Base-by-base conservation (phyloP, 2,329 filamentous ascomycete genomes). In the Huntiella abstrusa region DNA sequence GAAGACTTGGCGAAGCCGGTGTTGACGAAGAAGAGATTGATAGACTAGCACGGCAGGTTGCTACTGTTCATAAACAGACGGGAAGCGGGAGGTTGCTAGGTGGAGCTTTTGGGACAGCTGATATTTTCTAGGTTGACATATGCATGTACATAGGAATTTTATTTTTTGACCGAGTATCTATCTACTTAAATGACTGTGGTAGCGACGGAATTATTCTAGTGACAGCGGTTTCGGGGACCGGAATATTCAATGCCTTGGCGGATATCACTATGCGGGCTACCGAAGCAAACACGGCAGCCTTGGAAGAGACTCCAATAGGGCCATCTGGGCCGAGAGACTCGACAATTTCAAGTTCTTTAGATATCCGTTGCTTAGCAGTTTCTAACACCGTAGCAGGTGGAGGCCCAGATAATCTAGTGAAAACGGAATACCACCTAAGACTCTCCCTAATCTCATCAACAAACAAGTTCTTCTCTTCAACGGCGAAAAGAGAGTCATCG, bases 401-500 rank as follows among this genome's bases (percentile, higher is more conserved):
- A 47, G 2, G 41, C 46, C 3, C 52, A 46, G 52, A 53, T 56
- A 4, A 46, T 17, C 33, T 61, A 22, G 35, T 48, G 28, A 82
- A 62, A 2, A 73, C 63, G 12, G 58, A 59, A 0, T 69, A 62
- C 85, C 86, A 95, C n/a, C 75, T 59, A 13, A 68, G 62, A 3
- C 77, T 68, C 59, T 95, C 87, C 41, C 77, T 69, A 4, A 84
- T 73, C 53, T 86, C 78, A 58, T 96, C 88, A 43, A 88, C 66
- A 59, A 84, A 96, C n/a, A 95, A 69, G 57, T 98, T 98, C 58
- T 93, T 86, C 58, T 92, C 87, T 61, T 98, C 91, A 47, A 85
- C 71, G 1, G 73, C 79, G 58, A 98, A 98, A 1, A 98, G 71
- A 3, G 77, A 68, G 51, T 77, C 73, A 56, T 83, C 73, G 53